Base-by-base conservation (phyloP, 257 asterid genomes). In the Solanum habrochaites region DNA sequence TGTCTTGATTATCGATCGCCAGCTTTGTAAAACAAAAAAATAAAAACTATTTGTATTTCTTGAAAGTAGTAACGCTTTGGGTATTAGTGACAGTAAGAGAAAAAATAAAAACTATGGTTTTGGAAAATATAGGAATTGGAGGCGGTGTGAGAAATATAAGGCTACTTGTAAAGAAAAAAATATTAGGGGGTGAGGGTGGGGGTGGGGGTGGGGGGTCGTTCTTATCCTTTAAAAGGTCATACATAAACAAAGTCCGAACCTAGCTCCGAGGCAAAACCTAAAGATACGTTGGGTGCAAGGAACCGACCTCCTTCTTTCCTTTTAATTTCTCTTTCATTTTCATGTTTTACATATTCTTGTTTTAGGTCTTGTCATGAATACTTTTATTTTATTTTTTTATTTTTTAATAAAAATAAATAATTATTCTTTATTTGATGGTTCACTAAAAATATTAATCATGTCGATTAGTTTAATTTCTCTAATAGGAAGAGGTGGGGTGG, bases 1-100 rank as follows among this genome's bases (percentile, higher is more conserved):
- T 85, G 87, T 93, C 95, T 80, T 90, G 95, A 82, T 90, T 93
- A 18, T 93, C 97, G 89, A 96, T 96, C 94, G 98, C 98, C 98
- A 96, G 96, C 92, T 93, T 93, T 39, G 91, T 85, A 43, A 62
- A 56, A 32, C 29, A 87, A 39, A 86, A 86, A 83, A 70, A 31
- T 40, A 52, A 86, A 77, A 90, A 91, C 69, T 81, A 69, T 81
- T 81, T 81, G 27, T 81, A 75, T 75, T 75, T n/a, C 35, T 40
- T 23, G 23, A 90, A 83, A 89, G 93, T 85, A 89, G 93, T 88
- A 82, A 72, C 69, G 62, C 69, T 56, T 42, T 39, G 74, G 42
- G 58, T 42, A 64, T 39, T 25, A 25, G 62, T 39, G 13, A 64
- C 29, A 29, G 37, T 82, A 60, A 31, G 10, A 45, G 71, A 71